Percentiles rank a stretch among this genome's conserved stretches.
Conservation (phyloP, 768 basidiomycete species). For the Pisolithus orientalis region DNA sequence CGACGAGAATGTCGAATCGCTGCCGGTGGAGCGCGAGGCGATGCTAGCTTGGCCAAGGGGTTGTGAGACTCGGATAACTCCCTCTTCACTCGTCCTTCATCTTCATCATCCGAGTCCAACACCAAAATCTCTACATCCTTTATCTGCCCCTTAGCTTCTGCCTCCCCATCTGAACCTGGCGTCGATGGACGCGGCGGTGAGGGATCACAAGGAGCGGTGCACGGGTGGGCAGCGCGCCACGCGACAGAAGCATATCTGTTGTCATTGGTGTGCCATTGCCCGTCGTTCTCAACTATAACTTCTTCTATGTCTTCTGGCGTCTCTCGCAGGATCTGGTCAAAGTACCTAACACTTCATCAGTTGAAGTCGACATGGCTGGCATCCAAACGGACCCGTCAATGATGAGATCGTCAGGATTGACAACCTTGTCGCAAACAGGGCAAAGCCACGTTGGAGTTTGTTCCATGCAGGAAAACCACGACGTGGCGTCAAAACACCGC, state of each 20-base stretch:
- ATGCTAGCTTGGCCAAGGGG: constrained; percentile 23
- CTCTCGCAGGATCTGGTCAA: constrained; percentile 73
- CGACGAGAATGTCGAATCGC: constrained; percentile 25
- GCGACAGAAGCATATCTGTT: constrained; percentile 69
- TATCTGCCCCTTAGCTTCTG: constrained; percentile 34
- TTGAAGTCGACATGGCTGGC: neutral
- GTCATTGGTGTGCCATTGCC: constrained; percentile 93
- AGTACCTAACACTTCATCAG: constrained; percentile 51
- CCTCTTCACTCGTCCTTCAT: constrained; percentile 67
- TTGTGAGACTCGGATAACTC: constrained; percentile 63
- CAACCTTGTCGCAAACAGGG: constrained; percentile 80
- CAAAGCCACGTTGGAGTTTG: constrained; percentile 95
- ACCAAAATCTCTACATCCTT: constrained; percentile 57
- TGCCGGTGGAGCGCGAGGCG: constrained; percentile 8
- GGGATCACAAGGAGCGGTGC: constrained; percentile 15
- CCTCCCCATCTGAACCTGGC: constrained; percentile 24
- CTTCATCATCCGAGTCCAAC: constrained; percentile 71
- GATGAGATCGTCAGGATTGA: constrained; percentile 78
- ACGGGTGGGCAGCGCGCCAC: constrained; percentile 61
- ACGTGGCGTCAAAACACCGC: constrained; percentile 92
- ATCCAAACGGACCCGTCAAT: constrained; percentile 71
- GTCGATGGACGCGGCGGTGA: constrained; percentile 26
- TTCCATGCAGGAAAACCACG: constrained; percentile 94
- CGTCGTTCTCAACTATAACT: constrained; percentile 89
- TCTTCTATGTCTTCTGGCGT: constrained; percentile 83